Base-by-base conservation (phyloP, 192 early-diverging fungal genomes). In the Umbelopsis ramanniana region DNA sequence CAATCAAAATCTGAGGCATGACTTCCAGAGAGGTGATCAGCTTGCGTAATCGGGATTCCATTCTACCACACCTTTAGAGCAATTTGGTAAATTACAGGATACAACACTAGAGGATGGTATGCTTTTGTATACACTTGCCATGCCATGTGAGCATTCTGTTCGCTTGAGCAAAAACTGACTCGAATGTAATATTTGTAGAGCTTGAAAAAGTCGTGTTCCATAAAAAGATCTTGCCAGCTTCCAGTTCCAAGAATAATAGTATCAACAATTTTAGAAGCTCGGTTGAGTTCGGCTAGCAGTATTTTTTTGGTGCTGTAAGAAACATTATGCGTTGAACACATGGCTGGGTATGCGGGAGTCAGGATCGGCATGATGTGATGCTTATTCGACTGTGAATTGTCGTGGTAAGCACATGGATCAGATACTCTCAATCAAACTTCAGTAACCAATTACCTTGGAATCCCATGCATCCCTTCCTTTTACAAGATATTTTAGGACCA, bases 1-100 rank as follows among this genome's bases (percentile, higher is more conserved):
- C 91, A 22, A 91, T 29, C 17, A 83, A 79, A 43, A 96, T 69
- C 60, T 71, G 43, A 6, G 86, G 81, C 0, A 85, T 79, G 17
- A 48, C 66, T 76, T 96, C 95, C 15, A 96, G 78, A 53, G 85
- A 84, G 52, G 78, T 75, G 6, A 94, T 76, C 15, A 92, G 83
- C 29, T 89, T 88, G 66, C 95, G 87, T 11, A 96, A 72, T 26
- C 89, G 81, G 22, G 93, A 92, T 75, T 96, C 95, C 2, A 94
- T 86, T 66, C 91, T 79, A 23, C 95, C 93, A 35, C 87, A 83
- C 87, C 87, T 88, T 38, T 54, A 50, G 24, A 43, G 29, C 37
- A 17, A 15, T 54, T 40, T 4, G 4, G 3, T 43, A 74, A 26
- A 67, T 29, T 29, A 29, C 17, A 12, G 6, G 29, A 55, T 68